phyloP scores from a whole-genome alignment of 768 basidiomycete genomes.

The Leccinum barrowsii region DNA sequence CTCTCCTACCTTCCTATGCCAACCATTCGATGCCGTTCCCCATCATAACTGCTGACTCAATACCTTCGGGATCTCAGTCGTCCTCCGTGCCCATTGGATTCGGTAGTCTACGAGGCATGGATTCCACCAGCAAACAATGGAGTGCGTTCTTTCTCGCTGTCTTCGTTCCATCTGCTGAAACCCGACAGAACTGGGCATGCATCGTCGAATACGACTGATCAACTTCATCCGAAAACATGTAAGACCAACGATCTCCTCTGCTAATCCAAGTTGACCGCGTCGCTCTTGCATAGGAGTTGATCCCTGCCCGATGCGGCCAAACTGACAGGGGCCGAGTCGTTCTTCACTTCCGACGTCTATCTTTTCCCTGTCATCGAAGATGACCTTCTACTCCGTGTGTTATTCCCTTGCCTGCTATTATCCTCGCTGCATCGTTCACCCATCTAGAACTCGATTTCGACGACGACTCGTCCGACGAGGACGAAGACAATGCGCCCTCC shows the following conservation, averaged over 20 bases:
- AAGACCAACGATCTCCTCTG: not conserved
- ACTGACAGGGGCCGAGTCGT: conserved; percentile 54
- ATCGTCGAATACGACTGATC: conserved; percentile 76
- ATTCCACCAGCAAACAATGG: conserved; percentile 45
- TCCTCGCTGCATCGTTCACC: not conserved
- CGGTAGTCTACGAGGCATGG: conserved; percentile 27
- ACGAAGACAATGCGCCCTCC: conserved; percentile 1
- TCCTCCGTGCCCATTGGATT: too few relatives aligned
- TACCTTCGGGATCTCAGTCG: too few relatives aligned
- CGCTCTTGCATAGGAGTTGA: conserved; percentile 45
- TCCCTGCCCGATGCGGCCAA: conserved; percentile 40
- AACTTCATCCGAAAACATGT: conserved; percentile 85
- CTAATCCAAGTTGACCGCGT: not conserved
- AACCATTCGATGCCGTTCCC: too few relatives aligned
- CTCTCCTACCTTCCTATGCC: too few relatives aligned
- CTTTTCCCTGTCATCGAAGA: conserved; percentile 80
- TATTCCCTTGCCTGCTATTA: not conserved
- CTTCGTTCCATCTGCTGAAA: not conserved
- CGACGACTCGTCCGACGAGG: conserved; percentile 73
- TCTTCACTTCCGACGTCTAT: conserved; percentile 75
- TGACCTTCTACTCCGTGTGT: conserved; percentile 86
- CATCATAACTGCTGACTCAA: too few relatives aligned
- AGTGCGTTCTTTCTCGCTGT: conserved; percentile 40
- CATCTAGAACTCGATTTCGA: conserved; percentile 58
- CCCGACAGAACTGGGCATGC: conserved; percentile 65